A percentile compares a stretch with the other conserved stretches of the same genome.
Conservation (phyloP, 768 basidiomycete species). For the Auricularia sp. region DNA sequence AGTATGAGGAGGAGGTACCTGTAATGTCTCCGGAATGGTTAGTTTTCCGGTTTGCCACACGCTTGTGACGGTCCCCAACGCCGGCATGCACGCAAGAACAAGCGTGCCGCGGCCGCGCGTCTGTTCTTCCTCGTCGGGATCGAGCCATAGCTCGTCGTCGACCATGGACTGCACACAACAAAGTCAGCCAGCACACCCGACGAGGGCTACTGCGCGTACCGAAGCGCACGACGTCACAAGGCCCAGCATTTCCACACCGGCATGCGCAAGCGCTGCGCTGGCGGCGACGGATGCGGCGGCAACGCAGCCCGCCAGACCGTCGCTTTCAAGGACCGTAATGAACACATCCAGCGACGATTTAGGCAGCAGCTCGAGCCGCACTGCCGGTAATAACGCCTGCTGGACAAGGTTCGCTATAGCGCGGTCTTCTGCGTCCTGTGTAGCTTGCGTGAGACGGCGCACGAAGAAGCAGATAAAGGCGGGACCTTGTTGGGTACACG, state of each 20-base stretch:
- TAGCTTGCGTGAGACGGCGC: constrained; percentile 8
- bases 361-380: constrained; percentile 83
- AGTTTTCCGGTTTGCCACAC: constrained; percentile 78
- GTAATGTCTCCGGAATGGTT: constrained; percentile 39
- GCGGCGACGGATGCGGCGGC: constrained; percentile 80
- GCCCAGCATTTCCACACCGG: constrained; percentile 85
- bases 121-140: constrained; percentile 69
- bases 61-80: constrained; percentile 71
- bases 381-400: constrained; percentile 73
- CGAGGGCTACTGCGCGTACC: constrained; percentile 26
- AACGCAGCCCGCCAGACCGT: constrained; percentile 83
- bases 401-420: constrained; percentile 74
- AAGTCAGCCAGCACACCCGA: neutral
- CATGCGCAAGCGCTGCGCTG: constrained; percentile 83
- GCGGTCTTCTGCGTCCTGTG: constrained; percentile 88
- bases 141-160: constrained; percentile 57
- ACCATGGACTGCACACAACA: constrained; percentile 40
- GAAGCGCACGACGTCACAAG: constrained; percentile 78
- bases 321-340: constrained; percentile 82
- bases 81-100: constrained; percentile 81
- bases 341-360: constrained; percentile 92
- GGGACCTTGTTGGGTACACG: constrained; percentile 62
- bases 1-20: constrained; percentile 30
- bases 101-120: constrained; percentile 50
- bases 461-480: neutral